Percentiles rank a stretch among this genome's conserved stretches.
Conservation (phyloP, 1,284 basidiomycete genomes). For the Leccinum subrobustum region DNA sequence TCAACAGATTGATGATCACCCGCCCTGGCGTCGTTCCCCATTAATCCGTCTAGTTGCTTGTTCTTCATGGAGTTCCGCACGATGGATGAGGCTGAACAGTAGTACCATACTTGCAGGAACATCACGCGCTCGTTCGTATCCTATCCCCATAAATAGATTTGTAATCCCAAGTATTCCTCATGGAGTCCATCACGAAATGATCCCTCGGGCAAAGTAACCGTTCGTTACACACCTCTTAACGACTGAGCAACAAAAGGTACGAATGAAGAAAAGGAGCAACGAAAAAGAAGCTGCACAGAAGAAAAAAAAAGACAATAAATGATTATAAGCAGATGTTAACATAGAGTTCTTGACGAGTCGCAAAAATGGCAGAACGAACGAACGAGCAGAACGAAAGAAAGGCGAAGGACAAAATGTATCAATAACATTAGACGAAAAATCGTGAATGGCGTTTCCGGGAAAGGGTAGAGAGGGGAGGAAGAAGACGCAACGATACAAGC, state of each 20-base stretch:
- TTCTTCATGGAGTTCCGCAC: too few relatives aligned
- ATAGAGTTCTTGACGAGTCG: background rate
- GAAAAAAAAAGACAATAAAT: background rate
- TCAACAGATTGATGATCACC: too few relatives aligned
- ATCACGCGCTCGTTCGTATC: background rate
- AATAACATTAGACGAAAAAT: constrained; percentile 25
- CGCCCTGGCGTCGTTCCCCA: too few relatives aligned
- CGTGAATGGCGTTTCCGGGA: background rate
- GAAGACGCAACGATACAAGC: background rate
- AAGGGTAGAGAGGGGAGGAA: background rate
- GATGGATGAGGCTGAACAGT: too few relatives aligned
- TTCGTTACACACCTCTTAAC: background rate
- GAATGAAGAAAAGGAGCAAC: background rate
- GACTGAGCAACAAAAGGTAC: background rate
- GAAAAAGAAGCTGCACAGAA: background rate
- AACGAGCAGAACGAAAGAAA: background rate
- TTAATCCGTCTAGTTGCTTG: too few relatives aligned
- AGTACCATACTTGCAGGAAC: too few relatives aligned
- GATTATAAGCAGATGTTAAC: background rate
- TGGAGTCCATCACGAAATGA: background rate
- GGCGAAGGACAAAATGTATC: background rate
- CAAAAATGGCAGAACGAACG: background rate
- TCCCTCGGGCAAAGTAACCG: background rate
- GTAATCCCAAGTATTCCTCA: background rate
- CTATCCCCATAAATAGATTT: background rate